Evolutionary conservation across 1,139 yeast species (phyloP), one percentile per base, ranked within the genome.

Genomic region (Taphrina wiesneri): DNA sequence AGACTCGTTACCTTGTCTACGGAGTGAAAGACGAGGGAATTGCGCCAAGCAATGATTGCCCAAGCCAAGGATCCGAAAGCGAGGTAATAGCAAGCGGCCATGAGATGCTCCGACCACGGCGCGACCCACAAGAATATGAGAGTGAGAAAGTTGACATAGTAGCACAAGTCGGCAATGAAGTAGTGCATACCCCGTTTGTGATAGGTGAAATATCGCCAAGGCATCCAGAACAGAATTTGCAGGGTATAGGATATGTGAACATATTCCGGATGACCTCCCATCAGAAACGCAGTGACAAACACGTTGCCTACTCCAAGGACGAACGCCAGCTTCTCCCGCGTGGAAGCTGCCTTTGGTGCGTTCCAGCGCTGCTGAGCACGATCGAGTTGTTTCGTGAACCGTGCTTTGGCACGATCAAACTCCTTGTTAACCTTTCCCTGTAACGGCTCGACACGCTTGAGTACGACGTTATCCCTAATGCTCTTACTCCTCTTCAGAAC

Each of bases 31-130:
- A 93, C 98, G 67, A 93, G 81, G 7, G 97, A 91, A 75, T 93
- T 93, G 72, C 96, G 82, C 99, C 99, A 93, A 0, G 97, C 90
- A 46, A 92, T 86, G 21, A 93, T 97, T 0, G 98, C 98, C 83
- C 90, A 92, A 9, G 96, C 84, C 65, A 93, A 78, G 0, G 97
- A 90, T 0, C 98, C 64, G 21, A 60, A 60, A 11, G 64, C 51
- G 19, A 60, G 52, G 43, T 60, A 60, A 43, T 47, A 60, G 51
- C 64, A 60, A 15, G 64, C 64, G 4, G 57, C 64, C 32, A 60
- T 52, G 25, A 60, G 41, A 23, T 60, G 57, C 19, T 49, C 64
- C 0, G 96, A 89, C 52, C 80, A 74, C 0, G 99, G 97, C 70
- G 86, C 85, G 5, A 85, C 80, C 98, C 98, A 93, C 49, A 93